Base-by-base conservation (phyloP, 2,329 filamentous ascomycete species). In the Pestalotiopsis fici region DNA sequence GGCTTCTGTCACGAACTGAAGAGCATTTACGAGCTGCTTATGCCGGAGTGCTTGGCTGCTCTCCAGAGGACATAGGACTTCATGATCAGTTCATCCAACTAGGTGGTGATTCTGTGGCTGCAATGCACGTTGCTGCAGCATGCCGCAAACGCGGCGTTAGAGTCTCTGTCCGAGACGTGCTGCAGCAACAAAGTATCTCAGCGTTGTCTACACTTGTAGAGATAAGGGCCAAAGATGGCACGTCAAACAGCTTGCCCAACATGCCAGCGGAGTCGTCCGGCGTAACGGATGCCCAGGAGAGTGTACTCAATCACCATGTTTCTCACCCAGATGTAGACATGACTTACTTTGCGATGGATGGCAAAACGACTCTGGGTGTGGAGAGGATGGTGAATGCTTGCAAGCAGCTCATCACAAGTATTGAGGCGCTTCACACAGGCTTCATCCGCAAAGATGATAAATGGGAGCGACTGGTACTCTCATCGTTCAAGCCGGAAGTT, bases 171-270 rank as follows among this genome's bases (percentile, higher is more conserved):
- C 59, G 59, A 7, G 31, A 61, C 11, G 18, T 61, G 59, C 21
- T 61, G 31, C 59, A 61, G 31, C 37, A 61, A 11, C 59, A 61
- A 87, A 65, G 62, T 27, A 65, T 65, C 47, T 23, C 62, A 11
- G 47, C 62, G 5, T 21, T 65, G 62, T n/a, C n/a, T n/a, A n/a
- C n/a, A n/a, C n/a, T n/a, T n/a, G n/a, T n/a, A n/a, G n/a, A n/a
- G n/a, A n/a, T n/a, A n/a, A n/a, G n/a, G n/a, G n/a, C n/a, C n/a
- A n/a, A n/a, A n/a, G n/a, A n/a, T n/a, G n/a, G n/a, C n/a, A n/a
- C n/a, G n/a, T n/a, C n/a, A n/a, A n/a, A n/a, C n/a, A n/a, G n/a
- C n/a, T n/a, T n/a, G n/a, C n/a, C n/a, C n/a, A n/a, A n/a, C n/a
- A n/a, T n/a, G n/a, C n/a, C n/a, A n/a, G n/a, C n/a, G n/a, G n/a